Evolutionary conservation across 2,329 filamentous ascomycete species (phyloP).

Genomic region (Diatrype stigma): DNA sequence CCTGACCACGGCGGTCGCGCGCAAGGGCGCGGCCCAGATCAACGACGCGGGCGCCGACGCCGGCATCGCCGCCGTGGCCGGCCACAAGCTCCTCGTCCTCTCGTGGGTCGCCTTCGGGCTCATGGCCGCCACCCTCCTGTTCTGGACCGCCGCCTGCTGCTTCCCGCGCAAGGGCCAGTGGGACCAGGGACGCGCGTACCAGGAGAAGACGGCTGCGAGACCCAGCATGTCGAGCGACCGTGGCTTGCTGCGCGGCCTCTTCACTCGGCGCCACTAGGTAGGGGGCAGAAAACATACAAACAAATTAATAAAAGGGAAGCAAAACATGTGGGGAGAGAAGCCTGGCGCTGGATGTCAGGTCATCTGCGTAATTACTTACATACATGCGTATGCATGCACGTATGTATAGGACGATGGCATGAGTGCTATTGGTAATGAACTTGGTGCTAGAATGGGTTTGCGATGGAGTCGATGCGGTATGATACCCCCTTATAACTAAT

Average conservation of each 20-base stretch:
- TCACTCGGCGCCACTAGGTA: background rate
- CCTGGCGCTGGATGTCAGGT: background rate
- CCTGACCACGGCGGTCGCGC: constrained; percentile 36
- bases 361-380: too few relatives aligned
- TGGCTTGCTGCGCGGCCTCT: background rate
- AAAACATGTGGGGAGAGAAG: background rate
- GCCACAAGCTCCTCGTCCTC: constrained; percentile 40
- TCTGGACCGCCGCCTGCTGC: constrained; percentile 33
- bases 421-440: background rate
- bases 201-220: background rate
- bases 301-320: too few relatives aligned
- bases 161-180: constrained; percentile 5
- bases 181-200: background rate
- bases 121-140: constrained; percentile 36
- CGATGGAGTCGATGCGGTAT: background rate
- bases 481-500: background rate
- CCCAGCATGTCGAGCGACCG: background rate
- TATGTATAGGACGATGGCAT: too few relatives aligned
- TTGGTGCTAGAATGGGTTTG: background rate
- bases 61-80: constrained; percentile 40
- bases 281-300: too few relatives aligned
- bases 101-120: constrained; percentile 44
- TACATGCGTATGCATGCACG: too few relatives aligned
- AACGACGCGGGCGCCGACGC: constrained; percentile 39
- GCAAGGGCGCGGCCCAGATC: constrained; percentile 37